Conservation (phyloP, 106 monocot genomes). For the Apostasia shenzhenica region DNA sequence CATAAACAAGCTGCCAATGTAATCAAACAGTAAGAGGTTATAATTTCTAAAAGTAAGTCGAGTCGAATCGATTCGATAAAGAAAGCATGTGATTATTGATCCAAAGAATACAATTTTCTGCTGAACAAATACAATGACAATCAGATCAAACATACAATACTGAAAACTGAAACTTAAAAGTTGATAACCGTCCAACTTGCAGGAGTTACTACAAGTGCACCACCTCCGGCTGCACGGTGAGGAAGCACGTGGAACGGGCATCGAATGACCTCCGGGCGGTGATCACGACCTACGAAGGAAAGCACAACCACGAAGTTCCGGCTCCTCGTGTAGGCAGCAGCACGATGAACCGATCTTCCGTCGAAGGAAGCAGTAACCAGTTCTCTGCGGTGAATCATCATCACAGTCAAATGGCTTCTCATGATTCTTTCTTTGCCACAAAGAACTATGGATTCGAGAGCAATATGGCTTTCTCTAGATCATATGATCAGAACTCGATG, state of each 20-base stretch:
- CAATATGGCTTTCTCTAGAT: not conserved
- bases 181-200: not conserved
- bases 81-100: too few relatives aligned
- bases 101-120: too few relatives aligned
- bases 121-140: not conserved
- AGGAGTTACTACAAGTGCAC: constrained; percentile 99
- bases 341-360: constrained; percentile 1
- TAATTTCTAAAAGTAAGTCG: too few relatives aligned
- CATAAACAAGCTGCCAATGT: too few relatives aligned
- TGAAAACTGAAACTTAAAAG: not conserved
- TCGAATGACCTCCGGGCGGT: constrained; percentile 62
- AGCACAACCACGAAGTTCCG: constrained; percentile 91
- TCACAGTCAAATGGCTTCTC: constrained; percentile 10
- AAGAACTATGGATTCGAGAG: constrained; percentile 1
- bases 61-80: too few relatives aligned
- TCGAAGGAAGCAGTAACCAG: constrained; percentile 2
- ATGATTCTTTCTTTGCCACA: constrained; percentile 4
- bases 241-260: constrained; percentile 93
- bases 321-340: constrained; percentile 42
- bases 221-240: constrained; percentile 55
- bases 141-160: not conserved
- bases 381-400: constrained; percentile 8
- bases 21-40: too few relatives aligned
- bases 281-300: constrained; percentile 92
- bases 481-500: constrained; percentile 2